A percentile compares a stretch with the other conserved stretches of the same genome.
phyloP scores from a whole-genome alignment of 371 early-diverging fungal species.

The Syncephalis fuscata region DNA sequence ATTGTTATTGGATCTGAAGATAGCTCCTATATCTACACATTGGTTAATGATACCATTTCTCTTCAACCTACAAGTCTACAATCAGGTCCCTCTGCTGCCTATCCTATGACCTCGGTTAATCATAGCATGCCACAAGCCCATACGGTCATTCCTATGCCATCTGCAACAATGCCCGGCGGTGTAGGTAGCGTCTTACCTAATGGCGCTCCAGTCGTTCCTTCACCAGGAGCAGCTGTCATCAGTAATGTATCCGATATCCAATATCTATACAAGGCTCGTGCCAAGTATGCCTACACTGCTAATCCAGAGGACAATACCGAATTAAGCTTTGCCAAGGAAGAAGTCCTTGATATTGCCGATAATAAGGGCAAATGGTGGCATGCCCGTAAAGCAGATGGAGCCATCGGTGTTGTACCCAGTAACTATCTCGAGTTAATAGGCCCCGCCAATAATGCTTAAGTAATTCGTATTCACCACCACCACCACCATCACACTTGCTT shows the following conservation, averaged over 20 bases:
- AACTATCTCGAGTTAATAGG: slow-evolving; percentile 35
- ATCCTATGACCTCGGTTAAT: slow-evolving; percentile 4
- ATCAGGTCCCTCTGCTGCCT: slow-evolving; percentile 2
- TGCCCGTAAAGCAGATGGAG: slow-evolving; percentile 64
- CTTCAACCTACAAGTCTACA: slow-evolving; percentile 9
- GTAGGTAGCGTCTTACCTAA: too few relatives aligned
- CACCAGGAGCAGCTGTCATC: too few relatives aligned
- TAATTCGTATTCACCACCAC: too few relatives aligned
- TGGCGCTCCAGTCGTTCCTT: too few relatives aligned
- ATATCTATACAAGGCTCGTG: not conserved
- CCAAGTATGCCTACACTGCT: slow-evolving; percentile 27
- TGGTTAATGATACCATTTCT: slow-evolving; percentile 16
- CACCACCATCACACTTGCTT: too few relatives aligned
- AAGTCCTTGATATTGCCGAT: slow-evolving; percentile 69
- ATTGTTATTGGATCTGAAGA: slow-evolving; percentile 52
- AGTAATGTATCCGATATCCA: too few relatives aligned
- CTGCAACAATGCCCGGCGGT: slow-evolving; percentile 19
- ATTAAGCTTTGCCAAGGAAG: slow-evolving; percentile 76
- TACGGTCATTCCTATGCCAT: slow-evolving; percentile 16
- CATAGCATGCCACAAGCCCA: slow-evolving; percentile 10
- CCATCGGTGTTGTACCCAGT: slow-evolving; percentile 80
- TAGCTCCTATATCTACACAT: slow-evolving; percentile 29
- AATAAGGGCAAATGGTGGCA: slow-evolving; percentile 95
- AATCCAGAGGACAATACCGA: slow-evolving; percentile 86
- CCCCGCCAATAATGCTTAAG: too few relatives aligned